Conservation (phyloP, 2,329 filamentous ascomycete genomes). For the Sporothrix sp. region DNA sequence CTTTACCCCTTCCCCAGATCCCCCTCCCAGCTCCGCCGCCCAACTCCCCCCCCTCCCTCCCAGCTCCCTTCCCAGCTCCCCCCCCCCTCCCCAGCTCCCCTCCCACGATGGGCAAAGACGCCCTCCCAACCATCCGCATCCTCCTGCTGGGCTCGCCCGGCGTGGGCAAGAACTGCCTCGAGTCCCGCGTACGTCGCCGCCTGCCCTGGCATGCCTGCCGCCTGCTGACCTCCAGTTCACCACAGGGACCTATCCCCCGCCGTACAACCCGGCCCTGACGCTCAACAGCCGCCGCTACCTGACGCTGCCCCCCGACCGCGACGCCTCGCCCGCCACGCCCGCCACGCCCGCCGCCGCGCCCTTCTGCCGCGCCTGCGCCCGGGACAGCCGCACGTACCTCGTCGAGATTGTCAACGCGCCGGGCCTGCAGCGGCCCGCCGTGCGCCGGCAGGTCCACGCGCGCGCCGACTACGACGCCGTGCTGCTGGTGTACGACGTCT, state of each 20-base stretch:
- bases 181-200: slow-evolving; percentile 20
- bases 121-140: slow-evolving; percentile 20
- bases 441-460: slow-evolving; percentile 18
- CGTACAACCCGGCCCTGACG: slow-evolving; percentile 24
- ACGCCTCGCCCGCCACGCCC: neutral
- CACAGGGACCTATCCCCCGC: slow-evolving; percentile 22
- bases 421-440: slow-evolving; percentile 17
- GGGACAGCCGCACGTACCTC: slow-evolving; percentile 20
- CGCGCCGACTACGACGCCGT: slow-evolving; percentile 23
- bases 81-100: neutral
- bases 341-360: neutral
- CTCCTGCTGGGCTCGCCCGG: slow-evolving; percentile 22
- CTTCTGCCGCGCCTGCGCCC: slow-evolving; percentile 13
- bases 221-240: slow-evolving; percentile 19
- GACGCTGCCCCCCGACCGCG: slow-evolving; percentile 16
- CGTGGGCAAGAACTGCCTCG: slow-evolving; percentile 24
- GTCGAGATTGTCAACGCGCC: slow-evolving; percentile 25
- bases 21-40: neutral
- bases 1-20: neutral
- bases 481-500: slow-evolving; percentile 24
- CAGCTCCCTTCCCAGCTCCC: neutral
- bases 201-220: neutral
- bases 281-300: slow-evolving; percentile 23
- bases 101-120: slow-evolving; percentile 16
- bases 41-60: no score